A percentile compares a stretch with the other conserved stretches of the same genome.
Evolutionary conservation across 805 yeast species (phyloP).

Genomic region (Maudiozyma serrabonitensis): DNA sequence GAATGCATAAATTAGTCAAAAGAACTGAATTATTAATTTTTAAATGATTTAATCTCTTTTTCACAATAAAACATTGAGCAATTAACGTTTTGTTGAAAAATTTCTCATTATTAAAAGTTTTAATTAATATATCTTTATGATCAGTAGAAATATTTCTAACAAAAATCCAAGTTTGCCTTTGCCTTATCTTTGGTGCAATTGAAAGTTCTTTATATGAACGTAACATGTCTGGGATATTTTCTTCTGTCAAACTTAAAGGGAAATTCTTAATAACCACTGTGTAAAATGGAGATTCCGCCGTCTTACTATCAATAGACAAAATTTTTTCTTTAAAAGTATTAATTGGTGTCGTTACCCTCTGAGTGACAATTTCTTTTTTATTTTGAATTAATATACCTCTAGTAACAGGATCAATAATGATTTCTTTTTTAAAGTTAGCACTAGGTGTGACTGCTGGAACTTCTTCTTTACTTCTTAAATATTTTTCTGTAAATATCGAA

Average conservation of each 20-base stretch:
- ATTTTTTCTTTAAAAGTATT: not conserved
- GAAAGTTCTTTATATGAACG: not conserved
- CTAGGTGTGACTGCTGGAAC: too few relatives aligned
- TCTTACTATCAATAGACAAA: not conserved
- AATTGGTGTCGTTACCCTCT: not conserved
- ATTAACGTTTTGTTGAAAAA: not conserved
- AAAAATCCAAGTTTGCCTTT: not conserved
- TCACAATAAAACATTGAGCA: not conserved
- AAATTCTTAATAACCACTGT: not conserved
- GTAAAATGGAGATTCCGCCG: not conserved
- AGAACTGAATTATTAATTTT: slow-evolving; percentile 6
- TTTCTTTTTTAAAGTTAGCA: not conserved
- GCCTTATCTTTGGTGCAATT: not conserved
- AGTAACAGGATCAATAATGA: not conserved
- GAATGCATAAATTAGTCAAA: slow-evolving; percentile 21
- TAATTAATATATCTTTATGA: not conserved
- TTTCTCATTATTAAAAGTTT: not conserved
- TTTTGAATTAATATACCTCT: not conserved
- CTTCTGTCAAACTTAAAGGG: not conserved
- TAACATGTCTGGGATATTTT: not conserved
- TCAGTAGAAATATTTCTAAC: not conserved
- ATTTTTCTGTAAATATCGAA: slow-evolving; percentile 3
- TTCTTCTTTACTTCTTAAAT: not conserved
- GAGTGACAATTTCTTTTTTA: not conserved
- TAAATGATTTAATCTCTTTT: too few relatives aligned